Evolutionary conservation across 73 alveolate species (phyloP), one percentile per base, ranked within the genome.

Genomic region (Durusdinium trenchii): DNA sequence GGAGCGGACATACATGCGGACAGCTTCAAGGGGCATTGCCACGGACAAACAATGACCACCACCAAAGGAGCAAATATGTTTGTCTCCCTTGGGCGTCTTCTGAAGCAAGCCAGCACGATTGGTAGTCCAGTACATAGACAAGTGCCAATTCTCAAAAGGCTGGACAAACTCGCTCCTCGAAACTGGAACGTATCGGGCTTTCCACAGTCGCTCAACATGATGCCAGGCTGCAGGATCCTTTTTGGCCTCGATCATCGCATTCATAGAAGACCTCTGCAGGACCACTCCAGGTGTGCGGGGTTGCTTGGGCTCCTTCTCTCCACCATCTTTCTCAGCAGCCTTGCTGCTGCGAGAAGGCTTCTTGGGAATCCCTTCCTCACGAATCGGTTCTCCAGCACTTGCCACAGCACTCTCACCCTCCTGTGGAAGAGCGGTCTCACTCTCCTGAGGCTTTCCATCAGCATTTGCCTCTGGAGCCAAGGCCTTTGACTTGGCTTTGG

Each of bases 91-190:
- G 38, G 52, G 4, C 52, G 4, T 1, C 43, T 20, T 1, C 67
- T 79, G 90, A 38, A 79, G 90, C 16, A 79, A 46, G 2, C 90
- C 90, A 10, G 47, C 90, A 3, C 90, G 64, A 23, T 47, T 61
- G 20, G 90, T 47, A 20, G 18, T 20, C 46, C 52, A 79, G 46
- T 79, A 79, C 90, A 79, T 46, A 30, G 67, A 46, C 47, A 46
- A 45, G 6, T 40, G 42, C 86, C 86, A 75, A 60, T 42, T 42
- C 23, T 5, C 9, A n/a, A 71, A 14, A 5, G 18, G 6, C 7
- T 28, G 38, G n/a, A 2, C 42, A 20, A 1, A 38, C 7, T 75
- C 61, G 18, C 86, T n/a, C n/a, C n/a, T n/a, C n/a, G n/a, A n/a
- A 12, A 46, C 90, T 3, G 64, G 60, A 6, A 5, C 18, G 3